phyloP scores from a whole-genome alignment of 2,329 filamentous ascomycete species.

The Corinectria fuckeliana region DNA sequence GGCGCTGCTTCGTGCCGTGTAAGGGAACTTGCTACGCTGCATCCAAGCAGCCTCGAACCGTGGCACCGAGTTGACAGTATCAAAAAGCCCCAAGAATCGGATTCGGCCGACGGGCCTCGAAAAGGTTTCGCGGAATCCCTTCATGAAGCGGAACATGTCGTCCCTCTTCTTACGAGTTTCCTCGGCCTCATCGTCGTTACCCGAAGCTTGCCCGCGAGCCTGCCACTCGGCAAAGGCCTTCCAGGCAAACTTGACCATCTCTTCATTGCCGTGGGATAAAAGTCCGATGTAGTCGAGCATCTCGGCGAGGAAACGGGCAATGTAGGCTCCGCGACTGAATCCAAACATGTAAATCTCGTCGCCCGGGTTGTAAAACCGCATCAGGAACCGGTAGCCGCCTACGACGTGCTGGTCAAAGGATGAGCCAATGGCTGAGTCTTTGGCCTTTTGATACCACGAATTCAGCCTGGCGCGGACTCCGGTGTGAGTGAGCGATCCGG shows the following conservation, averaged over 20 bases:
- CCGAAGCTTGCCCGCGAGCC: constrained; percentile 57
- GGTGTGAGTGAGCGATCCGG: constrained; percentile 64
- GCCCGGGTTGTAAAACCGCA: constrained; percentile 72
- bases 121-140: constrained; percentile 81
- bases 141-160: constrained; percentile 77
- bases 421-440: constrained; percentile 80
- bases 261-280: constrained; percentile 81
- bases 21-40: constrained; percentile 79
- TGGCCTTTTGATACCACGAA: constrained; percentile 74
- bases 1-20: constrained; percentile 64
- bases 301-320: constrained; percentile 77
- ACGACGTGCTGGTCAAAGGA: constrained; percentile 86
- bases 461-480: constrained; percentile 62
- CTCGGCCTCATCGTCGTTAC: constrained; percentile 49
- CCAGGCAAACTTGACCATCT: constrained; percentile 85
- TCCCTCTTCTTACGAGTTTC: constrained; percentile 49
- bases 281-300: constrained; percentile 86
- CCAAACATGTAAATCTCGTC: constrained; percentile 76
- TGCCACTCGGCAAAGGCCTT: constrained; percentile 81
- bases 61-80: constrained; percentile 82
- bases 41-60: constrained; percentile 79
- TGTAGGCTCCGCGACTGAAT: constrained; percentile 76
- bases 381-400: constrained; percentile 80
- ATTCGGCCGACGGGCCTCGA: constrained; percentile 76
- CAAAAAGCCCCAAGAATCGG: constrained; percentile 79